These are phyloP conservation scores for Saksenaea vasiformis DNA, from an alignment of 371 early-diverging fungal species.

Conservation along the genomic window DNA sequence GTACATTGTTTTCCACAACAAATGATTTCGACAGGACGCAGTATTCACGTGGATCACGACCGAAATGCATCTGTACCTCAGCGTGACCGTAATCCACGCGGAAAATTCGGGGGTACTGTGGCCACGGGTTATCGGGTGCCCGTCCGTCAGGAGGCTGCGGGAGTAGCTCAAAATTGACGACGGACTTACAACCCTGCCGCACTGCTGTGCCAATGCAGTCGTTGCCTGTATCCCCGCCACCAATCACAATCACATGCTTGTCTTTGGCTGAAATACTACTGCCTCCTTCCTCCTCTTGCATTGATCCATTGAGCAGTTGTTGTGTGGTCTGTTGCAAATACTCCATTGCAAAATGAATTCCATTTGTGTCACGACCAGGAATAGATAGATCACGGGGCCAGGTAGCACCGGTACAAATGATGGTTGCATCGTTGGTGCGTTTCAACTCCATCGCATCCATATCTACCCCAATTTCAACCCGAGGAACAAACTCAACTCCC, in stretches of 20 bases:
- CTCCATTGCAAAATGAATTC: constrained; percentile 98
- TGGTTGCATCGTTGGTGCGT: constrained; percentile 73
- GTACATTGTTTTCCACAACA: constrained; percentile 74
- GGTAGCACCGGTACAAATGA: constrained; percentile 94
- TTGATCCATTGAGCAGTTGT: constrained; percentile 73
- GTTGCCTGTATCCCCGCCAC: constrained; percentile 97
- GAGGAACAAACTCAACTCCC: constrained; percentile 86
- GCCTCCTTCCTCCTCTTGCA: constrained; percentile 69
- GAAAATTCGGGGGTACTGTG: constrained; percentile 92
- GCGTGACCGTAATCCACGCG: constrained; percentile 95
- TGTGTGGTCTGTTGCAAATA: constrained; percentile 90
- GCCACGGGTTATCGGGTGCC: constrained; percentile 95
- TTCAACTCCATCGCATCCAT: constrained; percentile 63
- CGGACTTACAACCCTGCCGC: constrained; percentile 88
- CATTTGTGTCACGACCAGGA: constrained; percentile 82
- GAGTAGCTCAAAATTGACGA: constrained; percentile 95
- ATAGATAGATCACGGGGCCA: constrained; percentile 95
- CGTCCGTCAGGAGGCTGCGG: constrained; percentile 87
- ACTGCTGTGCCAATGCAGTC: constrained; percentile 95
- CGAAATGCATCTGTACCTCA: constrained; percentile 85
- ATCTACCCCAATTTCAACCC: constrained; percentile 76
- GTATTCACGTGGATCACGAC: constrained; percentile 94
- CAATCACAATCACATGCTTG: constrained; percentile 95
- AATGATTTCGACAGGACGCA: constrained; percentile 93
- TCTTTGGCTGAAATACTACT: constrained; percentile 87